These are phyloP conservation scores for Vickermania spadyakhi DNA, from an alignment of 208 protist species.

Conservation along the genomic window DNA sequence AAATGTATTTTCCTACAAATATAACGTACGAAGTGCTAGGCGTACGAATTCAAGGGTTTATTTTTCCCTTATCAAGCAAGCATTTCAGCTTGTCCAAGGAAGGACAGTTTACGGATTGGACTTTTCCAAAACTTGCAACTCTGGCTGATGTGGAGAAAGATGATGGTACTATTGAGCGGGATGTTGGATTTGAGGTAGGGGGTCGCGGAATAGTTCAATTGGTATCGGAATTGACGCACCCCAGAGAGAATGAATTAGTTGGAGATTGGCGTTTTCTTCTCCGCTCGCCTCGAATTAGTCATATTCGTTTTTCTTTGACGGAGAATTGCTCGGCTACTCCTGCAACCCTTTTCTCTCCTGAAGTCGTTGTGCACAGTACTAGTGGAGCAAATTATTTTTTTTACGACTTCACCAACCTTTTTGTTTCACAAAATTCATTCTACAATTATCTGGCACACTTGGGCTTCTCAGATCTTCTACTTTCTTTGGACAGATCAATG, in stretches of 20 bases:
- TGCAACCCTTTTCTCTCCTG: not conserved
- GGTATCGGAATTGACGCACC: not conserved
- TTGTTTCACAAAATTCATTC: not conserved
- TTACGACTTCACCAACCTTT: not conserved
- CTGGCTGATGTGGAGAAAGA: not conserved
- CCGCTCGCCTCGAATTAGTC: not conserved
- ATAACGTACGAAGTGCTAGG: conserved; percentile 71
- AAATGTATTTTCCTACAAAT: conserved; percentile 36
- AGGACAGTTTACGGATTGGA: not conserved
- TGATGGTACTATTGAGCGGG: not conserved
- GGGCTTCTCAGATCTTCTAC: not conserved
- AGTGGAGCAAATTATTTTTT: not conserved
- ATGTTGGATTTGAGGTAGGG: not conserved
- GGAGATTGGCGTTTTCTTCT: not conserved
- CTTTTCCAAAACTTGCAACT: not conserved
- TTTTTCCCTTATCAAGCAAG: no score
- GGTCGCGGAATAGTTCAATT: not conserved
- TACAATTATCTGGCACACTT: not conserved
- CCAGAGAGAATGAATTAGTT: not conserved
- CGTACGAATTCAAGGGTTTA: conserved; percentile 37
- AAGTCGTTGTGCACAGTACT: not conserved
- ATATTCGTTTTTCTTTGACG: not conserved
- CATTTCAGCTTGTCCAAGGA: conserved; percentile 8
- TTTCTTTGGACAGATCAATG: no score
- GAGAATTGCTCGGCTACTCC: not conserved